Evolutionary conservation across 805 yeast genomes (phyloP), one percentile per base, ranked within the genome.

Genomic region (Pichia eremophila): DNA sequence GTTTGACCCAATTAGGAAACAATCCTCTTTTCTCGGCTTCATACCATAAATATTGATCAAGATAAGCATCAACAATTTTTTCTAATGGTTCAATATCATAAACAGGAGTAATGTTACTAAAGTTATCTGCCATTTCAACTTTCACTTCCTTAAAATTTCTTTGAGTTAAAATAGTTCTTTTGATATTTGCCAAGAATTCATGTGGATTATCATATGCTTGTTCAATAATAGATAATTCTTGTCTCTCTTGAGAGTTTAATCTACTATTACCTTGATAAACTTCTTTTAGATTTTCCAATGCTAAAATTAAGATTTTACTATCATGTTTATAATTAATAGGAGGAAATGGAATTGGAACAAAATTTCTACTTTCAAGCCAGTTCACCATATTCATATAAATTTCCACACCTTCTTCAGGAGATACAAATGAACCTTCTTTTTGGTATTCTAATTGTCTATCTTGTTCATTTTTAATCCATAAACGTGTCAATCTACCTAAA

Each of bases 161-260:
- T 62, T 90, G 96, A 0, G 96, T 85, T 48, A 89, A 68, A 42
- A 93, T 66, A 40, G 82, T 81, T 57, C 83, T 83, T 65, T 93
- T 93, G 47, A 93, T 77, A 52, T 96, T 77, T 15, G 83, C 84
- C 49, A 93, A 69, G 51, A 90, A 83, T 59, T 95, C 98, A 62
- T 89, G 95, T 0, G 99, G 99, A 56, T 88, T 87, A 58, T 93
- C 99, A 61, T 88, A 93, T 0, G 98, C 98, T 59, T 89, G 95
- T 60, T 93, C 99, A 42, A 93, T 88, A 51, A 91, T 69, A 0
- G 96, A 93, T 51, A 93, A 68, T 58, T 93, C 99, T 64, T 91
- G 97, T 53, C 97, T 74, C 63, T 93, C 96, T 9, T 83, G 71
- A 7, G 95, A 82, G 57, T 88, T 91, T 53, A 93, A 68, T 49